Evolutionary conservation across 2,329 filamentous ascomycete species (phyloP).

Genomic region (Claviceps lovelessii): DNA sequence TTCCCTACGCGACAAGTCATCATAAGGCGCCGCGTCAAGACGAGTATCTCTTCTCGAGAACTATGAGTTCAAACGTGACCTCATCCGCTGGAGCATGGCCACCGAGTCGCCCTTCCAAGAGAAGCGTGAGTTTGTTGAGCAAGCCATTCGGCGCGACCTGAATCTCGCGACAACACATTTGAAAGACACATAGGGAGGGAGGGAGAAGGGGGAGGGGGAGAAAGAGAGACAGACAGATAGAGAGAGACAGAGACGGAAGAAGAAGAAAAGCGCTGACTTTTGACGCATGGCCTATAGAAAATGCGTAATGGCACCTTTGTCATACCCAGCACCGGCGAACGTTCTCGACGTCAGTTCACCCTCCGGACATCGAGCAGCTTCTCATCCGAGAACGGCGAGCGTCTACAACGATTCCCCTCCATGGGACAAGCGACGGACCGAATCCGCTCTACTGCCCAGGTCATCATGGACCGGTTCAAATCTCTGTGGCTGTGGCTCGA

Average conservation of each 20-base stretch:
- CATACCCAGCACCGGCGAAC: conserved; percentile 72
- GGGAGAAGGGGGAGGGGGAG: too few relatives aligned
- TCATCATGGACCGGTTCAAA: conserved; percentile 19
- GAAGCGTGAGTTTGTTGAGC: conserved; percentile 24
- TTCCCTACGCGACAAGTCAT: not conserved
- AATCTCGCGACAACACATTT: too few relatives aligned
- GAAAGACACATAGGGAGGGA: too few relatives aligned
- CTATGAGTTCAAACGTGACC: conserved; percentile 21
- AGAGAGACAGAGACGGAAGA: not conserved
- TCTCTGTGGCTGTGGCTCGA: conserved; percentile 44
- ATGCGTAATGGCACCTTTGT: conserved; percentile 78
- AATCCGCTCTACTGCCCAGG: conserved; percentile 5
- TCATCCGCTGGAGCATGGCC: conserved; percentile 25
- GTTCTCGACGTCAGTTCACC: conserved; percentile 65
- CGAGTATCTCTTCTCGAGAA: conserved; percentile 14
- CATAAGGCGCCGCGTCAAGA: too few relatives aligned
- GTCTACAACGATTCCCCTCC: conserved; percentile 8
- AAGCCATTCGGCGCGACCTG: not conserved
- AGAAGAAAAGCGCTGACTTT: not conserved
- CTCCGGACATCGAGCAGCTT: conserved; percentile 40
- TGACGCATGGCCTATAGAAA: conserved; percentile 32
- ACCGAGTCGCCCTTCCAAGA: conserved; percentile 29
- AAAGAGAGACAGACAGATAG: too few relatives aligned
- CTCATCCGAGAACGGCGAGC: conserved; percentile 13
- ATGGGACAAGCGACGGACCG: conserved; percentile 8